A percentile compares a stretch with the other conserved stretches of the same genome.
phyloP scores from a whole-genome alignment of 2,329 filamentous ascomycete genomes.

The Exophiala lecanii-corni region DNA sequence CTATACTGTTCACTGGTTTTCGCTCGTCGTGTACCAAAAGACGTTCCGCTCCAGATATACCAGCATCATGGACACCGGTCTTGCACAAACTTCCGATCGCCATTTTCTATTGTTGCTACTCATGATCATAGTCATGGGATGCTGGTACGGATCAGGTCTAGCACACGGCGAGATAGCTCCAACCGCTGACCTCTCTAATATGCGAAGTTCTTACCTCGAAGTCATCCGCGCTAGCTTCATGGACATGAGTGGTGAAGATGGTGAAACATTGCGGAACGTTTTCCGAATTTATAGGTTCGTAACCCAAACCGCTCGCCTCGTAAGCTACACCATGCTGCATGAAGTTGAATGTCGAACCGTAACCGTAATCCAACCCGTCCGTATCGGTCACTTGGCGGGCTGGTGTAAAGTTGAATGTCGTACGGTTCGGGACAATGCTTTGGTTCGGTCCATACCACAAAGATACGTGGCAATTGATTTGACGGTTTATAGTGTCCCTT shows the following conservation, averaged over 20 bases:
- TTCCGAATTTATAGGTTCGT: too few relatives aligned
- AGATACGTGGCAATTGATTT: too few relatives aligned
- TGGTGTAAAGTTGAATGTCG: too few relatives aligned
- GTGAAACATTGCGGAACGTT: too few relatives aligned
- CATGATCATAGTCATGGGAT: constrained; percentile 35
- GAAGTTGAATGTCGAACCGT: too few relatives aligned
- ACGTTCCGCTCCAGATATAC: constrained; percentile 33
- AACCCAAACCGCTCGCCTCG: too few relatives aligned
- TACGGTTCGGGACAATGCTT: too few relatives aligned
- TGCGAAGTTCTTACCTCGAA: constrained; percentile 1
- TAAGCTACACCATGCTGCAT: too few relatives aligned
- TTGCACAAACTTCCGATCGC: constrained; percentile 32
- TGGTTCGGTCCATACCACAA: too few relatives aligned
- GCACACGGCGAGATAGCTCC: constrained; percentile 11
- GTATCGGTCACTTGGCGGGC: too few relatives aligned
- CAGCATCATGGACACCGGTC: constrained; percentile 31
- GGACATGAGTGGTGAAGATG: constrained; percentile 39
- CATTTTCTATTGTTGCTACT: constrained; percentile 36
- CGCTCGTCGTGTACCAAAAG: constrained; percentile 38
- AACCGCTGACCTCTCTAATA: constrained; percentile 8
- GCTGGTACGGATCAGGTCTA: constrained; percentile 34
- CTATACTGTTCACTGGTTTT: constrained; percentile 41
- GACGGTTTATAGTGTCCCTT: too few relatives aligned
- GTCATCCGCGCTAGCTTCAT: constrained; percentile 33
- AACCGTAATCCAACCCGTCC: too few relatives aligned